Evolutionary conservation across 2,329 filamentous ascomycete genomes (phyloP).

Genomic region (Plectosphaerella plurivora): DNA sequence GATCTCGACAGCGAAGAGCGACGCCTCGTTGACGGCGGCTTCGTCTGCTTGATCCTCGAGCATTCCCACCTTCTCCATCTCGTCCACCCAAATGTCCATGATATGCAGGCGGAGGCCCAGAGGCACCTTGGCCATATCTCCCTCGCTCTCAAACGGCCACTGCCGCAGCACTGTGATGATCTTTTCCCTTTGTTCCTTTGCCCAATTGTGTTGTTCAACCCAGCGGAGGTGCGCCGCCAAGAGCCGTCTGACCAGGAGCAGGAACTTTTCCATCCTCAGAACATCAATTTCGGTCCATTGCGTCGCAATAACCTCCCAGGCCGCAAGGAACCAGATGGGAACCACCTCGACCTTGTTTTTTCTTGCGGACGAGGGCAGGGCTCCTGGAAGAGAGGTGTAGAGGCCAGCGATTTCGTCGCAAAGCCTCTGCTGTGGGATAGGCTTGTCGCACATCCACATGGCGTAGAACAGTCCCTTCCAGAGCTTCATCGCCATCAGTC

Average conservation of each 20-base stretch:
- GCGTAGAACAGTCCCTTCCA: slow-evolving; percentile 95
- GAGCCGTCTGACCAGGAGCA: slow-evolving; percentile 77
- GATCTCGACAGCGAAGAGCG: slow-evolving; percentile 47
- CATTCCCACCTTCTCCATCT: slow-evolving; percentile 68
- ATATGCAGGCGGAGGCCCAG: slow-evolving; percentile 84
- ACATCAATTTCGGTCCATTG: slow-evolving; percentile 71
- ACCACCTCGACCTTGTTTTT: slow-evolving; percentile 4
- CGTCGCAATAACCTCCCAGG: slow-evolving; percentile 58
- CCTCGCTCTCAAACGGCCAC: slow-evolving; percentile 35
- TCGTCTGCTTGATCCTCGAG: slow-evolving; percentile 33
- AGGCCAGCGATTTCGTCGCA: slow-evolving; percentile 73
- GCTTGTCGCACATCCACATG: slow-evolving; percentile 90
- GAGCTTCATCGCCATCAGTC: slow-evolving; percentile 75
- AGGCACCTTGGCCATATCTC: slow-evolving; percentile 54
- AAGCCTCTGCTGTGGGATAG: slow-evolving; percentile 80
- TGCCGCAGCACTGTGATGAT: slow-evolving; percentile 30
- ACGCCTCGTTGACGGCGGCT: slow-evolving; percentile 24
- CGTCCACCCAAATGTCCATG: slow-evolving; percentile 87
- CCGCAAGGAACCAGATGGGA: slow-evolving; percentile 11
- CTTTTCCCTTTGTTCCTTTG: slow-evolving; percentile 26
- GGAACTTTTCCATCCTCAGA: slow-evolving; percentile 85
- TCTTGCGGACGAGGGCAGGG: background rate
- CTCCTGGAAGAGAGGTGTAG: slow-evolving; percentile 9
- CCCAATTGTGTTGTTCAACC: slow-evolving; percentile 23
- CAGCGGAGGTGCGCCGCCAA: slow-evolving; percentile 64